Conservation (phyloP, 352 stramenopile species). For the Globisporangium irregulare region DNA sequence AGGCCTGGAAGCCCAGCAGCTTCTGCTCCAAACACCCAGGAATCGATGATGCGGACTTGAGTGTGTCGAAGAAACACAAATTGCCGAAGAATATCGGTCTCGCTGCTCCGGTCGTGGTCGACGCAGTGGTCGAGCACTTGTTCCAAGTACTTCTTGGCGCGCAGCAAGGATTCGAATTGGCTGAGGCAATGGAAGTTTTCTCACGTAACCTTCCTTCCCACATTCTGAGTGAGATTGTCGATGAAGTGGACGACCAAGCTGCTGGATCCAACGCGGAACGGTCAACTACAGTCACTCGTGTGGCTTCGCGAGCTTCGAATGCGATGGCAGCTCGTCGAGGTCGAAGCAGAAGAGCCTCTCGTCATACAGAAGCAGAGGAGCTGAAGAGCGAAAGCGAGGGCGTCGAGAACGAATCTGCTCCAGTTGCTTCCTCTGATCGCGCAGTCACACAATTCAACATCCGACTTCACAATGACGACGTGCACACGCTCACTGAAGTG, state of each 20-base stretch:
- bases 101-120: conserved; percentile 61
- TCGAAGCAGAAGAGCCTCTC: conserved; percentile 13
- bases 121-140: conserved; percentile 73
- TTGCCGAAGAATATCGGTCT: conserved; percentile 58
- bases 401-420: not conserved
- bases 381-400: conserved; percentile 16
- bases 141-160: conserved; percentile 63
- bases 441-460: conserved; percentile 41
- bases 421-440: not conserved
- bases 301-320: conserved; percentile 13
- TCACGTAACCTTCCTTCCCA: conserved; percentile 49
- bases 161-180: conserved; percentile 70
- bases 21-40: conserved; percentile 82
- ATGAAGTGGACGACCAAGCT: conserved; percentile 12
- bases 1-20: conserved; percentile 76
- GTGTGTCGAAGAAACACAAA: conserved; percentile 43
- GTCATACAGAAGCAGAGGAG: conserved; percentile 23
- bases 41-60: conserved; percentile 30
- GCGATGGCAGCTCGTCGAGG: conserved; percentile 14
- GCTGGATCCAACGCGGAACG: not conserved
- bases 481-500: conserved; percentile 73
- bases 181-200: conserved; percentile 68
- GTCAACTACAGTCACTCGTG: not conserved
- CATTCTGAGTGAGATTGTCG: conserved; percentile 40
- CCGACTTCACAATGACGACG: conserved; percentile 85